Base-by-base conservation (phyloP, 169 alveolate species). In the Plasmodium chabaudi region DNA sequence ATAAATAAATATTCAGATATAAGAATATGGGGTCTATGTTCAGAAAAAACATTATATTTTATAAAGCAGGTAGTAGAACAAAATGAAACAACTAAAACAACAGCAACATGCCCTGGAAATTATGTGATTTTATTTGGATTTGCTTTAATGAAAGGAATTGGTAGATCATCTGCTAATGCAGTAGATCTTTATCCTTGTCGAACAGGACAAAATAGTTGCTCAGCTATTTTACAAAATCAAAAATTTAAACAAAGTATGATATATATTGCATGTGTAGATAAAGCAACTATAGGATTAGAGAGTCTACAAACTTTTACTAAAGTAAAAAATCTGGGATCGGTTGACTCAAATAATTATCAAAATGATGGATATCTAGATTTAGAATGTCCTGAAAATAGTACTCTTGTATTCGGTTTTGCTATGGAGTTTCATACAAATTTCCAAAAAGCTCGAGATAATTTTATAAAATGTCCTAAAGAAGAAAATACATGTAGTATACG, bases 11-110 rank as follows among this genome's bases (percentile, higher is more conserved):
- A 89, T 65, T 65, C 91, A 5, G 95, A 94, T 56, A 94, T 72
- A 15, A 92, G 96, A 27, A 93, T 94, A 19, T 94, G 93, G 94
- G 94, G 67, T 15, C 69, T 93, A 57, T 95, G 97, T 64, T 94
- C 96, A 3, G 63, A 67, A 49, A 94, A 93, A 39, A 87, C 96
- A 27, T 47, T 92, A 19, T 93, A 94, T 2, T 89, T 90, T 23
- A 89, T 93, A 9, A 89, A 82, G n/a, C 97, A 95, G 67, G 95
- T 92, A 49, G 90, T 89, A 13, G 93, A 87, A 25, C 89, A 75
- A 68, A 92, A 88, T 15, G 92, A 65, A 9, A 5, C 70, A 44
- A 70, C 89, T 60, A 88, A 92, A 92, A 49, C 63, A n/a, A 87
- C 91, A 65, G 95, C 95, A n/a, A 59, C 71, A 2, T 92, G 95